Evolutionary conservation across 345 rosid genomes (phyloP), one percentile per base, ranked within the genome.

Genomic region (Eucalyptus fibrosa): DNA sequence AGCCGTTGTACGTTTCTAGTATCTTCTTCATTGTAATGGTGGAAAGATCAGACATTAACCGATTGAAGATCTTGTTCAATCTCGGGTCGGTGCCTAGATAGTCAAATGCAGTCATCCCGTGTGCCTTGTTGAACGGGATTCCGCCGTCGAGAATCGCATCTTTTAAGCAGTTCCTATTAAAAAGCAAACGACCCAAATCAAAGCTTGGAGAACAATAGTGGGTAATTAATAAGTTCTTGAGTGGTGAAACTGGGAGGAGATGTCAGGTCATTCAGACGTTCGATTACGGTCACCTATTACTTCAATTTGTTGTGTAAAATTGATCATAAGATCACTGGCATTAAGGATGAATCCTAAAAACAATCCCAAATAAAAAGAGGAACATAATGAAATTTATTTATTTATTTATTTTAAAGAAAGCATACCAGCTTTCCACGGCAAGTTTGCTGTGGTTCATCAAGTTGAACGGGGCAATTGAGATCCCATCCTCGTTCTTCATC

Each of bases 391-490:
- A 53, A 50, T 50, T 50, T 50, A 21, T 55, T 55, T 19, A 18
- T 50, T 17, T 50, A 18, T 53, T 51, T 51, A 7, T 18, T 24
- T 83, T 28, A 30, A 40, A 23, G 47, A 23, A 60, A 60, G 51
- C 15, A 83, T 13, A 97, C 99, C 99, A 97, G 94, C 98, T 96
- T 90, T 97, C 99, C 99, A 95, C 95, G 90, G 95, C 95, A 50
- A 96, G 94, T 90, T 96, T 96, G 86, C 95, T 98, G 90, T 96
- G 99, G 90, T 94, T 95, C 96, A 96, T 95, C 87, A 96, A 96
- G 87, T 91, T 92, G 23, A 96, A 93, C 80, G 98, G 91, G 51
- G 96, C 93, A 40, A 96, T 65, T 1, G 99, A 91, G n/a, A 95
- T 97, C 50, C 98, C 99, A 89, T 96, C 99, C 88, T 96, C 96